phyloP scores from a whole-genome alignment of 2,329 filamentous ascomycete species.

The Magnaporthiopsis poae region DNA sequence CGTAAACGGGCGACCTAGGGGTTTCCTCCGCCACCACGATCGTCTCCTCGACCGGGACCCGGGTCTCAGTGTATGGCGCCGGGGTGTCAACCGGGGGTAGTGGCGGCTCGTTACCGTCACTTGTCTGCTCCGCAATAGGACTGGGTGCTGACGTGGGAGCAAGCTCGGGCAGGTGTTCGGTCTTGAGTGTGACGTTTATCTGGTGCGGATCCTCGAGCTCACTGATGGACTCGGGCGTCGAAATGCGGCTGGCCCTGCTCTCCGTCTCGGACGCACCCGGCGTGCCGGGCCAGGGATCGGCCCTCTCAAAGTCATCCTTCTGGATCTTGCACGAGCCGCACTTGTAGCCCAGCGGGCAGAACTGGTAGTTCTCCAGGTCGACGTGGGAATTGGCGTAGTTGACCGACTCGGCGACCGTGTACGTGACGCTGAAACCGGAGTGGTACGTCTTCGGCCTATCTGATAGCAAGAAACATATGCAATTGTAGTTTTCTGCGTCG shows the following conservation, averaged over 20 bases:
- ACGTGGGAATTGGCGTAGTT: conserved; percentile 2
- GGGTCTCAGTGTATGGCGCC: background rate
- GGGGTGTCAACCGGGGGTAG: background rate
- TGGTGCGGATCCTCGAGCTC: background rate
- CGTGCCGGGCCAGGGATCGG: background rate
- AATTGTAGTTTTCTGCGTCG: no score
- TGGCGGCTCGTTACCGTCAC: no score
- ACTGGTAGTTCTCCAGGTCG: background rate
- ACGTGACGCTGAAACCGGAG: conserved; percentile 4
- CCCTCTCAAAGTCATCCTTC: background rate
- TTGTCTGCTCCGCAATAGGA: background rate
- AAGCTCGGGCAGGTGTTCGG: background rate
- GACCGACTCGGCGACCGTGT: conserved; percentile 5
- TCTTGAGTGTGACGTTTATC: background rate
- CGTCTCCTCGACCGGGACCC: background rate
- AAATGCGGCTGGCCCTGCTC: background rate
- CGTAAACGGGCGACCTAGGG: background rate
- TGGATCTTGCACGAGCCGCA: background rate
- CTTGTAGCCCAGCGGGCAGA: background rate
- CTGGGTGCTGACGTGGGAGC: background rate
- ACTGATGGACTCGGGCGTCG: background rate
- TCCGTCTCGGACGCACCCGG: background rate
- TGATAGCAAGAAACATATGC: no score
- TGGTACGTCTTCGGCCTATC: conserved; percentile 4
- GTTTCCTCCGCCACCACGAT: background rate